Evolutionary conservation across 2,329 filamentous ascomycete genomes (phyloP).

Genomic region (Tolypocladium amazonense): DNA sequence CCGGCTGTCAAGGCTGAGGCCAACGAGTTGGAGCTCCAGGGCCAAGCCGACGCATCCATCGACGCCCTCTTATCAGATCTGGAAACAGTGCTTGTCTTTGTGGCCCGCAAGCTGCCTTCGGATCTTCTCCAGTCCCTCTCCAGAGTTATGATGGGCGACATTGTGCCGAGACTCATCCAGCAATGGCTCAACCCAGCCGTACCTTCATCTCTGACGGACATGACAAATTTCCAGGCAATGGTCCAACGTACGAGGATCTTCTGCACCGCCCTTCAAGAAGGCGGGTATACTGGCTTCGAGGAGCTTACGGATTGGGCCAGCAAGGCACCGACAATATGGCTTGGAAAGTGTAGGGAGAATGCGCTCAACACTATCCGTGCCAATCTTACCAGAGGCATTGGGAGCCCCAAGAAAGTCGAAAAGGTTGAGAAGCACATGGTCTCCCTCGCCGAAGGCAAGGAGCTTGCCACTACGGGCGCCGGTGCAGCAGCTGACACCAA

Average conservation of each 20-base stretch:
- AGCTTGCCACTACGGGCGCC: slow-evolving; percentile 46
- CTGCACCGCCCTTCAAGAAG: slow-evolving; percentile 47
- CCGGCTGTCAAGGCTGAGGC: slow-evolving; percentile 30
- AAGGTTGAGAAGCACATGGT: slow-evolving; percentile 76
- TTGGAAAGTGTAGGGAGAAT: slow-evolving; percentile 70
- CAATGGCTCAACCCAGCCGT: slow-evolving; percentile 69
- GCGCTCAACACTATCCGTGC: slow-evolving; percentile 65
- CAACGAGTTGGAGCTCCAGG: slow-evolving; percentile 31
- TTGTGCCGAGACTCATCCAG: slow-evolving; percentile 58
- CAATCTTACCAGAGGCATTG: slow-evolving; percentile 57
- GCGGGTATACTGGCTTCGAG: slow-evolving; percentile 51
- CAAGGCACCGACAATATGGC: slow-evolving; percentile 73
- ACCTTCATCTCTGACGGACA: slow-evolving; percentile 60
- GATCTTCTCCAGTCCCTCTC: slow-evolving; percentile 53
- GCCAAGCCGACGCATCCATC: slow-evolving; percentile 32
- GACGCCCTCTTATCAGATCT: slow-evolving; percentile 44
- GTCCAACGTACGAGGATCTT: slow-evolving; percentile 57
- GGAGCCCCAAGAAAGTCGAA: slow-evolving; percentile 61
- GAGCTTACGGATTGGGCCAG: slow-evolving; percentile 71
- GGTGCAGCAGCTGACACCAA: slow-evolving; percentile 32
- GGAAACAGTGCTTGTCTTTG: slow-evolving; percentile 37
- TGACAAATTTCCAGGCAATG: slow-evolving; percentile 60
- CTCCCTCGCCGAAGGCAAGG: slow-evolving; percentile 53
- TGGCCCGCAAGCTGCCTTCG: slow-evolving; percentile 39
- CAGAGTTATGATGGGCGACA: slow-evolving; percentile 55